Conservation (phyloP, 1,284 basidiomycete species). For the Cutaneotrichosporon sp. region DNA sequence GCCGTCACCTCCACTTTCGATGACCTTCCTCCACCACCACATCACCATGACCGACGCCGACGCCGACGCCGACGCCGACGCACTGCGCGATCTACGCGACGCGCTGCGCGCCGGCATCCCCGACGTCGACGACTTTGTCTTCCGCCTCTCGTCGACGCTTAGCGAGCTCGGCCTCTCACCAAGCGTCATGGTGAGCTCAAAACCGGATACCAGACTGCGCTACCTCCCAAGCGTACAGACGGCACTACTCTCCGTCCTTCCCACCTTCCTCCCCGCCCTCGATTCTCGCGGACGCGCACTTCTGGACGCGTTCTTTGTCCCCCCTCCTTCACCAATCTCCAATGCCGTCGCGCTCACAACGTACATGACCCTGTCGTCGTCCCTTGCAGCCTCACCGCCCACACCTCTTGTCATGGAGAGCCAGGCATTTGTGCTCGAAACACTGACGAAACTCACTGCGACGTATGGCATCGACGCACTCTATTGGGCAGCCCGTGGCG, state of each 20-base stretch:
- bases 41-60: conserved; percentile 15
- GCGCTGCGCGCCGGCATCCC: conserved; percentile 31
- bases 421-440: conserved; percentile 34
- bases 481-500: conserved; percentile 44
- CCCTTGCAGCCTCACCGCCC: conserved; percentile 26
- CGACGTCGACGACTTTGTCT: conserved; percentile 31
- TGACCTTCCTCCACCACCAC: conserved; percentile 6
- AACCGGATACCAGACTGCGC: conserved; percentile 12
- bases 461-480: conserved; percentile 70
- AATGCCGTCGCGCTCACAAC: conserved; percentile 31
- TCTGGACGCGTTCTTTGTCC: conserved; percentile 37
- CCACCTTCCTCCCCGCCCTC: conserved; percentile 66
- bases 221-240: conserved; percentile 39
- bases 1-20: conserved; percentile 10
- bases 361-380: conserved; percentile 34
- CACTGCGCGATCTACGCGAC: conserved; percentile 35
- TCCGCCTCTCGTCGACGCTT: conserved; percentile 15
- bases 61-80: conserved; percentile 13
- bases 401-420: conserved; percentile 25
- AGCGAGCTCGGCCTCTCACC: conserved; percentile 12
- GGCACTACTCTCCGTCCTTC: conserved; percentile 50
- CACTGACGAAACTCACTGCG: conserved; percentile 61
- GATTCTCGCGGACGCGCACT: conserved; percentile 51
- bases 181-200: no score
- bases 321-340: conserved; percentile 9